phyloP scores from a whole-genome alignment of 2,329 filamentous ascomycete species.

The Plectosphaerella cucumerina region DNA sequence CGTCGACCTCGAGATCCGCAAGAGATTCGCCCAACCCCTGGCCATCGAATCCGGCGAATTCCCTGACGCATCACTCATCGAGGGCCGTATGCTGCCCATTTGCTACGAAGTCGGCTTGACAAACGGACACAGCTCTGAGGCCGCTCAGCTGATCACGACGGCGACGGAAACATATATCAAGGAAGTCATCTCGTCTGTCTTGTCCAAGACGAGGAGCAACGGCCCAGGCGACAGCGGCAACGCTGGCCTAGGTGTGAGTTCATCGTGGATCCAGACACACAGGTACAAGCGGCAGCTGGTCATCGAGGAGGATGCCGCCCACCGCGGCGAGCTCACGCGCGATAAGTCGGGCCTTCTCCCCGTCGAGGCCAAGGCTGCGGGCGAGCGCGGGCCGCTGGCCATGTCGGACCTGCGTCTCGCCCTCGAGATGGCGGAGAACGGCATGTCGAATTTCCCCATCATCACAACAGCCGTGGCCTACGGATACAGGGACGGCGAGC shows the following conservation, averaged over 20 bases:
- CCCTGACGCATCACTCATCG: constrained; percentile 59
- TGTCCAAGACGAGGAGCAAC: constrained; percentile 61
- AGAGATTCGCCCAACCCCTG: constrained; percentile 59
- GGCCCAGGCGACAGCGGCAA: constrained; percentile 58
- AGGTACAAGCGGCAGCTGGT: constrained; percentile 72
- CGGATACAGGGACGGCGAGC: constrained; percentile 70
- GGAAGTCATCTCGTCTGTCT: constrained; percentile 58
- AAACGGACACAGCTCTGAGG: constrained; percentile 55
- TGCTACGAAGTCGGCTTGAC: constrained; percentile 63
- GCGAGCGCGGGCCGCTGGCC: constrained; percentile 65
- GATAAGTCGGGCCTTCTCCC: constrained; percentile 77
- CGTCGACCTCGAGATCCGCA: constrained; percentile 63
- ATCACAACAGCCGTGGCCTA: constrained; percentile 67
- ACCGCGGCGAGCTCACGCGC: constrained; percentile 68
- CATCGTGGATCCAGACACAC: constrained; percentile 72
- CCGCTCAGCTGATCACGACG: constrained; percentile 59
- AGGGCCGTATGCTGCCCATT: constrained; percentile 62
- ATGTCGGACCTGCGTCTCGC: constrained; percentile 77
- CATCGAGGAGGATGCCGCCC: constrained; percentile 68
- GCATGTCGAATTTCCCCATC: constrained; percentile 73
- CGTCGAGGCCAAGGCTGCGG: constrained; percentile 72
- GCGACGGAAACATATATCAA: constrained; percentile 66
- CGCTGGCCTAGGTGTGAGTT: constrained; percentile 60
- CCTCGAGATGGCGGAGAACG: constrained; percentile 69
- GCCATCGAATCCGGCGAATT: constrained; percentile 67